phyloP scores from a whole-genome alignment of 225 moss, liverwort and hornwort species.

The Rhytidiadelphus loreus region DNA sequence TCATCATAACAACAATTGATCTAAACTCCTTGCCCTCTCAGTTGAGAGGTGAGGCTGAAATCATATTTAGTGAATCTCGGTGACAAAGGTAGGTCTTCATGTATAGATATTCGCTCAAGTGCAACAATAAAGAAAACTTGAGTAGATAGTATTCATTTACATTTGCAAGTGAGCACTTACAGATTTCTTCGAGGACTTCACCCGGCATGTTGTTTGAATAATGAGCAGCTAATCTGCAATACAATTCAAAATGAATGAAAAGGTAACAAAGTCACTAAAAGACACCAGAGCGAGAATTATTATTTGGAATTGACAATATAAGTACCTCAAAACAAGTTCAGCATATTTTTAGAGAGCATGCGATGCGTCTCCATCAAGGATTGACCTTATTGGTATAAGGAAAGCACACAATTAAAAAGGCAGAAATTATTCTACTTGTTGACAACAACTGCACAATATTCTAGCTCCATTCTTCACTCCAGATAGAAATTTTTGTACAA shows the following conservation, averaged over 20 bases:
- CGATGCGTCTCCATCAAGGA: not conserved
- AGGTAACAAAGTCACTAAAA: not conserved
- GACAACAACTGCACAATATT: slow-evolving; percentile 70
- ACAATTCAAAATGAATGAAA: not conserved
- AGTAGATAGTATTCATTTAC: not conserved
- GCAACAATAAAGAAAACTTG: not conserved
- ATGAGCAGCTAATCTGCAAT: slow-evolving; percentile 75
- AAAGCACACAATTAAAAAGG: not conserved
- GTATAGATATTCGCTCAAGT: not conserved
- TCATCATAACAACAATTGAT: not conserved
- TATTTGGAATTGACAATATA: not conserved
- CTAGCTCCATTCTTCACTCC: slow-evolving; percentile 63
- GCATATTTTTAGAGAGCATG: not conserved
- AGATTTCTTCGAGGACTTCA: slow-evolving; percentile 91
- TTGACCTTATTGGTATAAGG: not conserved
- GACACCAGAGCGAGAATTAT: not conserved
- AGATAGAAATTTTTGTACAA: slow-evolving; percentile 37
- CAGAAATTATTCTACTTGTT: slow-evolving; percentile 53
- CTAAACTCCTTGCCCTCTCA: not conserved
- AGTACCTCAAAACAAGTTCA: not conserved
- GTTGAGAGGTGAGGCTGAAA: not conserved
- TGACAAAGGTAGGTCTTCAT: not conserved
- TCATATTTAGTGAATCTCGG: not conserved
- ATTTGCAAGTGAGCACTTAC: slow-evolving; percentile 40
- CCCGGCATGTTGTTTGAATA: slow-evolving; percentile 89